Evolutionary conservation across 129 eudicot genomes (phyloP).

Genomic region (Pittosporum tobira): DNA sequence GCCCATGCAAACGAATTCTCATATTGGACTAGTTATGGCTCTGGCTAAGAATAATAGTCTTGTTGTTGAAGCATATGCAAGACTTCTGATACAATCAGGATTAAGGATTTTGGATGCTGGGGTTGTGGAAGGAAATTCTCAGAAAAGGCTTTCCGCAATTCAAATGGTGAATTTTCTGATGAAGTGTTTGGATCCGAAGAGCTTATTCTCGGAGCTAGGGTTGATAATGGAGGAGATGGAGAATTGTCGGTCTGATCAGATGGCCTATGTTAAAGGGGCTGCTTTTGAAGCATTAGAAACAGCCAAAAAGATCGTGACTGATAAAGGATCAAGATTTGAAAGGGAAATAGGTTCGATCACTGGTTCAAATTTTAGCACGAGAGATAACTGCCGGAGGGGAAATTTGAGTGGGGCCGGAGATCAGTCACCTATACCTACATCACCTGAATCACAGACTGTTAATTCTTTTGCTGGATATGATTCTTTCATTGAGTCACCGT

Average conservation of each 20-base stretch:
- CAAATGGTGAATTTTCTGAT: slow-evolving; percentile 81
- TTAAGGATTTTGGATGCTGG: slow-evolving; percentile 51
- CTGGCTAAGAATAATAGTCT: slow-evolving; percentile 70
- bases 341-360: slow-evolving; percentile 27
- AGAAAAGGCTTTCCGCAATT: slow-evolving; percentile 63
- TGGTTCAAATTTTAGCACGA: slow-evolving; percentile 38
- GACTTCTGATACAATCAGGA: slow-evolving; percentile 62
- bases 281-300: slow-evolving; percentile 81
- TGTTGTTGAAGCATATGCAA: slow-evolving; percentile 67
- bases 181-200: slow-evolving; percentile 75
- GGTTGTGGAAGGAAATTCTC: slow-evolving; percentile 53
- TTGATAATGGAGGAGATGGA: slow-evolving; percentile 70
- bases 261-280: slow-evolving; percentile 80
- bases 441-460: slow-evolving; percentile 73
- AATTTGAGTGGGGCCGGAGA: slow-evolving; percentile 29
- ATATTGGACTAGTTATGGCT: slow-evolving; percentile 72
- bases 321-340: slow-evolving; percentile 36
- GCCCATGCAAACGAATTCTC: slow-evolving; percentile 54
- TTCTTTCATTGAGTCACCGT: slow-evolving; percentile 36
- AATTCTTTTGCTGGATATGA: slow-evolving; percentile 46
- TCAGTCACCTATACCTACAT: slow-evolving; percentile 40
- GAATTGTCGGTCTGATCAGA: slow-evolving; percentile 66
- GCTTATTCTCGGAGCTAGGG: slow-evolving; percentile 55
- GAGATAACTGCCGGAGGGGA: slow-evolving; percentile 25
- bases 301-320: slow-evolving; percentile 50